phyloP scores from a whole-genome alignment of 805 yeast species.

The Sporopachydermia quercuum region DNA sequence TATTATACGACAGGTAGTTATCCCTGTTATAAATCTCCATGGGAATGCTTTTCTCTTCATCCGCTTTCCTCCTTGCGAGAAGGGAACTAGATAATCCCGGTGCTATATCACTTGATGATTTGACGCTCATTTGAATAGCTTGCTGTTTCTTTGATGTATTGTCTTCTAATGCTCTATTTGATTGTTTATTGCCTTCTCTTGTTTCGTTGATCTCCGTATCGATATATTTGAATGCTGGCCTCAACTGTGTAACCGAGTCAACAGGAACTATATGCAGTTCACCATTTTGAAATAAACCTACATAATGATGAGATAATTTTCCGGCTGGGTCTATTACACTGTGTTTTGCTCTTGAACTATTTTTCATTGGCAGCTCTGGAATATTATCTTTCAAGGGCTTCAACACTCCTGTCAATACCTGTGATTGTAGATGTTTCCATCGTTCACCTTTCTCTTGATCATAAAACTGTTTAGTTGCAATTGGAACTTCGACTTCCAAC shows the following conservation, averaged over 20 bases:
- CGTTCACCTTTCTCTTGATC: slow-evolving; percentile 47
- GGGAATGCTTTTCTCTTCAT: slow-evolving; percentile 37
- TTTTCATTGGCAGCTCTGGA: background rate
- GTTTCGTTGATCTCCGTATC: slow-evolving; percentile 40
- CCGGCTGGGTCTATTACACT: slow-evolving; percentile 10
- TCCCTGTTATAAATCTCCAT: slow-evolving; percentile 31
- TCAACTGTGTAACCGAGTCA: slow-evolving; percentile 53
- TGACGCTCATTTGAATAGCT: slow-evolving; percentile 67
- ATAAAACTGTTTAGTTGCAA: slow-evolving; percentile 52
- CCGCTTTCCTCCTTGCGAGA: slow-evolving; percentile 43
- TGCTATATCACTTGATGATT: slow-evolving; percentile 38
- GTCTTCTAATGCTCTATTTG: slow-evolving; percentile 25
- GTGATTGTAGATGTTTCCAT: slow-evolving; percentile 49
- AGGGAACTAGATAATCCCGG: slow-evolving; percentile 60
- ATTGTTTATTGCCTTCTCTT: slow-evolving; percentile 23
- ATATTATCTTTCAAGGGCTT: background rate
- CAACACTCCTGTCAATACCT: slow-evolving; percentile 59
- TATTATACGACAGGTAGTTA: slow-evolving; percentile 13
- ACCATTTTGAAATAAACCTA: slow-evolving; percentile 27
- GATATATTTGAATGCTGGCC: slow-evolving; percentile 71
- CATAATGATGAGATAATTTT: slow-evolving; percentile 15
- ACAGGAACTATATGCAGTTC: slow-evolving; percentile 53
- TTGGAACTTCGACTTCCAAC: slow-evolving; percentile 64
- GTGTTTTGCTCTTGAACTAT: slow-evolving; percentile 6
- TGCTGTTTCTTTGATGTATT: slow-evolving; percentile 30